A percentile compares a stretch with the other conserved stretches of the same genome.
phyloP scores from a whole-genome alignment of 192 early-diverging fungal genomes.

The Funneliformis geosporum region DNA sequence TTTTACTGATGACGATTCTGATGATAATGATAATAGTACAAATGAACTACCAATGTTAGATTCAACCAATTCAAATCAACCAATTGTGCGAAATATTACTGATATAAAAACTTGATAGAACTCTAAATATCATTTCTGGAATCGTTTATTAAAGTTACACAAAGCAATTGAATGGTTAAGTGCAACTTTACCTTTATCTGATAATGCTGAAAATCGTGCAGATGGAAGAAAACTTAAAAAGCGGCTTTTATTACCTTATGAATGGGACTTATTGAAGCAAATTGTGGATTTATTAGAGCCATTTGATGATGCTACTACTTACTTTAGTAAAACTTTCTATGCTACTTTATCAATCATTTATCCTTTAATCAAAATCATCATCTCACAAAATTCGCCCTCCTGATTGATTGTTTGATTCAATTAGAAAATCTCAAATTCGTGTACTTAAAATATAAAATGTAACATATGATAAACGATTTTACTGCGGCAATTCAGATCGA shows the following conservation, averaged over 20 bases:
- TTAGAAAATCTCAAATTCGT: too few relatives aligned
- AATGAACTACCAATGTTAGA: too few relatives aligned
- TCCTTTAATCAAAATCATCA: too few relatives aligned
- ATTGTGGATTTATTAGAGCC: background rate
- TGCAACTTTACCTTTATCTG: background rate
- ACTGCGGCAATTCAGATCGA: too few relatives aligned
- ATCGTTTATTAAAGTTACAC: background rate
- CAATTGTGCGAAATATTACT: background rate
- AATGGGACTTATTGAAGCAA: background rate
- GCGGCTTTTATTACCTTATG: background rate
- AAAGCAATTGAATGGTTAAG: background rate
- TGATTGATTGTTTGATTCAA: too few relatives aligned
- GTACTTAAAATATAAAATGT: too few relatives aligned
- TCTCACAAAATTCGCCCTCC: too few relatives aligned
- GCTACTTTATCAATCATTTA: slow-evolving; percentile 6
- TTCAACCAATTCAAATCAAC: background rate
- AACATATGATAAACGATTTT: too few relatives aligned
- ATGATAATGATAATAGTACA: background rate
- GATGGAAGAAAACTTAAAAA: background rate
- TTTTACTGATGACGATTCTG: background rate
- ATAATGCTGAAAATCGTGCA: background rate
- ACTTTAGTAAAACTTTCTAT: background rate
- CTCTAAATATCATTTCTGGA: slow-evolving; percentile 4
- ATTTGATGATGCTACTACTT: background rate
- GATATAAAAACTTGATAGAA: background rate